These are phyloP conservation scores for Nepenthes alata DNA, from an alignment of 179 eudicot genomes.

Conservation along the genomic window DNA sequence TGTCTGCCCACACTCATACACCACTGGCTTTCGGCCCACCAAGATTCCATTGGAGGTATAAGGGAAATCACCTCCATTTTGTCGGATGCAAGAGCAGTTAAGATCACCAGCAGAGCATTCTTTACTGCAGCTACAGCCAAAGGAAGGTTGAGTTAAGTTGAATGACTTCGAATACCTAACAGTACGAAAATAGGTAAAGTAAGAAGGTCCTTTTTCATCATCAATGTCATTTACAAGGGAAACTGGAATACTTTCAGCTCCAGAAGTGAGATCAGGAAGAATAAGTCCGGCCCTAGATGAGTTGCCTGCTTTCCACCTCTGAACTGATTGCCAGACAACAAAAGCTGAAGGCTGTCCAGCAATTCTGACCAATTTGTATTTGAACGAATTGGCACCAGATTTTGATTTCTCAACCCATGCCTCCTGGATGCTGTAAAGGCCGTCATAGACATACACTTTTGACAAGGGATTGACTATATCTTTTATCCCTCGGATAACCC, in stretches of 20 bases:
- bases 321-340: constrained; percentile 47
- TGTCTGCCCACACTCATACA: constrained; percentile 45
- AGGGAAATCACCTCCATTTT: constrained; percentile 36
- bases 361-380: constrained; percentile 41
- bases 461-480: constrained; percentile 19
- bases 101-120: constrained; percentile 44
- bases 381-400: constrained; percentile 43
- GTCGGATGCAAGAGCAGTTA: constrained; percentile 38
- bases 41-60: constrained; percentile 32
- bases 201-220: constrained; percentile 49
- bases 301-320: constrained; percentile 42
- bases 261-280: constrained; percentile 50
- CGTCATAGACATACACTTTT: constrained; percentile 55
- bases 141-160: constrained; percentile 15
- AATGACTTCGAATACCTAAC: constrained; percentile 32
- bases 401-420: constrained; percentile 48
- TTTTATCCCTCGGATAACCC: constrained; percentile 36
- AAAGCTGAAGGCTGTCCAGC: constrained; percentile 48
- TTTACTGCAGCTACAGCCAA: constrained; percentile 29
- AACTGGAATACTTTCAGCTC: constrained; percentile 36
- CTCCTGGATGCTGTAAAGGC: constrained; percentile 45
- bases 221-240: constrained; percentile 55
- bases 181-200: constrained; percentile 33
- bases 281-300: constrained; percentile 40
- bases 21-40: constrained; percentile 19